A percentile compares a stretch with the other conserved stretches of the same genome.
These are phyloP conservation scores for Xylaria polymorpha DNA, from an alignment of 2,329 filamentous ascomycete species.

Conservation along the genomic window DNA sequence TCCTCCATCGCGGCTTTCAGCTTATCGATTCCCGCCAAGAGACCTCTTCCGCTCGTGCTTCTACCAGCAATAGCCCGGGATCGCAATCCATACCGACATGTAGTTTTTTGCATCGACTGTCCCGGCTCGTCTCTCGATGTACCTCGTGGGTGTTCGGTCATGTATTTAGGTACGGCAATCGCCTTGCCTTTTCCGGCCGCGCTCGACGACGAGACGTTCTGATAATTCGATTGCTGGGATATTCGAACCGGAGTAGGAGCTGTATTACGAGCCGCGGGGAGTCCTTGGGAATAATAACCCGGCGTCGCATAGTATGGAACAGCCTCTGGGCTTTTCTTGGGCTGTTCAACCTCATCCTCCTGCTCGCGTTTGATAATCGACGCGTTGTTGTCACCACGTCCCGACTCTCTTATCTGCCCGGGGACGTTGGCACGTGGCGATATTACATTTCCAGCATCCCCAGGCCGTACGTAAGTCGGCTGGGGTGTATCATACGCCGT, in stretches of 20 bases:
- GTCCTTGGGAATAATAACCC: not conserved
- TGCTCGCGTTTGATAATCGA: not conserved
- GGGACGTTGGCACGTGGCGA: not conserved
- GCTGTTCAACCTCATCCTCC: not conserved
- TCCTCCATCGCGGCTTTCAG: not conserved
- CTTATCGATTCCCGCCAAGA: not conserved
- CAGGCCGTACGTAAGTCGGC: not conserved
- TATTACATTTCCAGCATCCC: not conserved
- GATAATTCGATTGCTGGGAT: not conserved
- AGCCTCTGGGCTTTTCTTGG: not conserved
- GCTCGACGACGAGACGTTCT: too few relatives aligned
- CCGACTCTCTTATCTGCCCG: not conserved
- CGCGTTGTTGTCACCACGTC: not conserved
- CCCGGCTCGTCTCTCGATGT: not conserved
- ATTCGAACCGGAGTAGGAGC: not conserved
- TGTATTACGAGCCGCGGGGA: too few relatives aligned
- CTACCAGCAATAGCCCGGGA: not conserved
- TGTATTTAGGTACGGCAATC: not conserved
- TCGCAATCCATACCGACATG: not conserved
- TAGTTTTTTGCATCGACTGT: not conserved
- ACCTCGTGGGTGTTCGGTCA: not conserved
- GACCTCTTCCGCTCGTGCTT: not conserved
- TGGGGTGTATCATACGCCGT: not conserved
- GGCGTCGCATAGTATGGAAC: not conserved
- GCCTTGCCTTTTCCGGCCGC: not conserved